Evolutionary conservation across 2,329 filamentous ascomycete genomes (phyloP), one percentile per base, ranked within the genome.

Genomic region (Talaromyces sp.): DNA sequence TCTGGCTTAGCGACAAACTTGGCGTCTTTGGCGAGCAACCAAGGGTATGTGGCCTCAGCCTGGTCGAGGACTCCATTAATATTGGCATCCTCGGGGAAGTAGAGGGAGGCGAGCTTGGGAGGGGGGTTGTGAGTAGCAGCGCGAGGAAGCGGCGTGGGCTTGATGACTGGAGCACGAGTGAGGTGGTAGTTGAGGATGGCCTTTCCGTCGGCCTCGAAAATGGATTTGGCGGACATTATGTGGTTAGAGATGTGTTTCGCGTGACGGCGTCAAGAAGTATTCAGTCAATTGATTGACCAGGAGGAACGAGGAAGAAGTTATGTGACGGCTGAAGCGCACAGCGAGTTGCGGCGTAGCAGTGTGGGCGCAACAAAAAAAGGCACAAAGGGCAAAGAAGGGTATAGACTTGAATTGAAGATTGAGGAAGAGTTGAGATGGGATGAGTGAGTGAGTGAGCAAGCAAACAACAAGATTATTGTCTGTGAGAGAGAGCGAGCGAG

Each of bases 161-260:
- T 97, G 86, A 99, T 96, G 77, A 96, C 89, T 66, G 91, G 88
- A 68, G 94, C 91, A 75, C 94, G 89, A 70, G 94, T 97, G 80
- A 99, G 91, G 84, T 97, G 94, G 85, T 97, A 99, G 89, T 97
- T 97, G 85, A 99, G 85, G 83, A 99, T 97, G 85, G 94, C 94
- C 89, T 99, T 99, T 86, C 94, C 94, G 82, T 99, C 94, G 84
- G 93, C 93, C 84, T 99, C 94, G 84, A 89, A 81, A 75, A 99
- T 97, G 67, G 93, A 89, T 82, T 99, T 99, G 78, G 94, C 90
- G 76, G 90, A 91, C 91, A 95, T 95, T 72, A 72, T 84, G 77
- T 58, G 52, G 7, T n/a, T 60, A n/a, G 21, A 33, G 43, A 33
- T 48, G 40, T 50, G 28, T 17, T 37, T 55, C 10, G 19, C 28